phyloP scores from a whole-genome alignment of 23 red algal genomes.

The Gracilariopsis chorda region DNA sequence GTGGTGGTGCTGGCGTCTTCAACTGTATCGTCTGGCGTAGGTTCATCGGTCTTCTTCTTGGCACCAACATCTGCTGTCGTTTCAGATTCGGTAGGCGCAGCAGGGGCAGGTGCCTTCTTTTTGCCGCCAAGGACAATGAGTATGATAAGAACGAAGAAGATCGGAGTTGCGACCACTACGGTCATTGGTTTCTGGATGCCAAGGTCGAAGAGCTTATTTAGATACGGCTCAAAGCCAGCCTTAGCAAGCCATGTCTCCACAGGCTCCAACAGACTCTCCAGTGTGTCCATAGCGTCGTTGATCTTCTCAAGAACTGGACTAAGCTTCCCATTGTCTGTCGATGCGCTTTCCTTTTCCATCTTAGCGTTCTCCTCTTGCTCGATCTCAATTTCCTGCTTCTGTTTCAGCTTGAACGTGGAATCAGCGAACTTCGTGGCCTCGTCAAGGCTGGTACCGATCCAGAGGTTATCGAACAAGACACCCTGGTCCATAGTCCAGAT shows the following conservation, averaged over 20 bases:
- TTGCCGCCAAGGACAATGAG: slow-evolving; percentile 32
- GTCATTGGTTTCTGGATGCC: slow-evolving; percentile 77
- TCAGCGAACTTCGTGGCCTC: slow-evolving; percentile 66
- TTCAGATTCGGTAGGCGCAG: neutral
- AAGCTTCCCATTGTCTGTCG: neutral
- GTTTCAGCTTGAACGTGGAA: slow-evolving; percentile 65
- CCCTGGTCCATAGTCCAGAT: slow-evolving; percentile 99
- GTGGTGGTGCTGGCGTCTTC: slow-evolving; percentile 13
- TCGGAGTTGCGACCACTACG: slow-evolving; percentile 42
- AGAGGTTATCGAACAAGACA: slow-evolving; percentile 94
- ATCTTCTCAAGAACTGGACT: slow-evolving; percentile 35
- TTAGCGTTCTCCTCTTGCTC: slow-evolving; percentile 54
- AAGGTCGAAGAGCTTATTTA: slow-evolving; percentile 69
- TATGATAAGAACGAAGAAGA: slow-evolving; percentile 51
- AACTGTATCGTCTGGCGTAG: slow-evolving; percentile 42
- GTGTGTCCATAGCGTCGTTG: neutral
- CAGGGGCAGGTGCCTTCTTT: neutral
- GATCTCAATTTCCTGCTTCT: slow-evolving; percentile 58
- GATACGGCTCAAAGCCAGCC: slow-evolving; percentile 51
- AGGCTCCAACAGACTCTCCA: slow-evolving; percentile 45
- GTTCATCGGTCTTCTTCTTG: slow-evolving; percentile 65
- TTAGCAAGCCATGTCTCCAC: slow-evolving; percentile 26
- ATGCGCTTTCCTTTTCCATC: neutral
- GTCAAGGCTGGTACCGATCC: slow-evolving; percentile 55
- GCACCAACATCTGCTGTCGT: slow-evolving; percentile 4